These are phyloP conservation scores for Pseudozyma pruni DNA, from an alignment of 1,284 basidiomycete species.

Conservation along the genomic window DNA sequence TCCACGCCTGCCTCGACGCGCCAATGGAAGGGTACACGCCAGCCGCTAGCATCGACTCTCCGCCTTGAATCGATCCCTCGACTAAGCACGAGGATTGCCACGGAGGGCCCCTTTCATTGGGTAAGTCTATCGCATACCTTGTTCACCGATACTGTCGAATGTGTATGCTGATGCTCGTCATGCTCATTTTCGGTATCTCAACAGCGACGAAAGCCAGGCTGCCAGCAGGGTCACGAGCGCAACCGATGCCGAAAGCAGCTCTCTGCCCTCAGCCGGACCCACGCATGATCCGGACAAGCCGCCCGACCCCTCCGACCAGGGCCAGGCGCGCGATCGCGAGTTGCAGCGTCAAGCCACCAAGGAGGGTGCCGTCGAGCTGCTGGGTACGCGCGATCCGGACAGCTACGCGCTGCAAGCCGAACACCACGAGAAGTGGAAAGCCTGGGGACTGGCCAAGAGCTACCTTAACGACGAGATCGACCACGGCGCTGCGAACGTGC, in stretches of 20 bases:
- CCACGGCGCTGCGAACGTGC: conserved; percentile 47
- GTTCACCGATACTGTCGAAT: not conserved
- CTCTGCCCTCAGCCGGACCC: not conserved
- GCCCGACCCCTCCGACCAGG: conserved; percentile 11
- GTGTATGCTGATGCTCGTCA: not conserved
- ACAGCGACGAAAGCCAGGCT: conserved; percentile 22
- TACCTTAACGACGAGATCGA: conserved; percentile 53
- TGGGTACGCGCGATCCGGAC: conserved; percentile 30
- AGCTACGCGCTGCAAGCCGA: conserved; percentile 25
- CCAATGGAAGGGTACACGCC: conserved; percentile 30
- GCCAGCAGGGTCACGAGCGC: not conserved
- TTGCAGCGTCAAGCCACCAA: conserved; percentile 36
- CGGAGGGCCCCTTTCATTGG: conserved; percentile 33
- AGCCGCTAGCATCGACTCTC: not conserved
- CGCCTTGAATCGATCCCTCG: not conserved
- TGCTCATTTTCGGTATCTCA: not conserved
- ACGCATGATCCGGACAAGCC: conserved; percentile 30
- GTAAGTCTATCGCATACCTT: conserved; percentile 13
- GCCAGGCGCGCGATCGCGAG: conserved; percentile 26
- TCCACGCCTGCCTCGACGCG: not conserved
- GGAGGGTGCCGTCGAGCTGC: conserved; percentile 36
- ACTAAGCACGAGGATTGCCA: not conserved
- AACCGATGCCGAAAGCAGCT: not conserved
- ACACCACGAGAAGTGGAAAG: conserved; percentile 15
- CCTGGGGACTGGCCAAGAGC: conserved; percentile 33